Evolutionary conservation across 352 stramenopile species (phyloP).

Genomic region (Heterotrichella gracilis): DNA sequence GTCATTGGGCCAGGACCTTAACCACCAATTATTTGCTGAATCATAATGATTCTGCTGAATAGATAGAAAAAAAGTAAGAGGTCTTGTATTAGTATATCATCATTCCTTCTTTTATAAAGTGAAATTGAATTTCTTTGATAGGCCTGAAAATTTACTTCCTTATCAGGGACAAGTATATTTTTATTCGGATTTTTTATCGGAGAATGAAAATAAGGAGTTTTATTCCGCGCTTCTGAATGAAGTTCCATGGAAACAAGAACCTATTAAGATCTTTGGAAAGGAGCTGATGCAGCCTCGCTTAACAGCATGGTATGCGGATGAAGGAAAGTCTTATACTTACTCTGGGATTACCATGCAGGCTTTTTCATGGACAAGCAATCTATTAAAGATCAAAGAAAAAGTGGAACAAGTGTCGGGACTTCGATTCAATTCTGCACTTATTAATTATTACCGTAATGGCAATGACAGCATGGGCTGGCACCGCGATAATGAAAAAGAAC

Average conservation of each 20-base stretch:
- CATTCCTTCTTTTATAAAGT: no score
- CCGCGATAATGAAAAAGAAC: slow-evolving; percentile 1
- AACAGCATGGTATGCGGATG: background rate
- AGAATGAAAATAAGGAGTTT: background rate
- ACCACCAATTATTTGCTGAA: background rate
- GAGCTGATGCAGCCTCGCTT: background rate
- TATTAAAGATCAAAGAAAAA: slow-evolving; percentile 6
- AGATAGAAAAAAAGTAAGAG: no score
- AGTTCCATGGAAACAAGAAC: background rate
- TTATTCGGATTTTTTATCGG: background rate
- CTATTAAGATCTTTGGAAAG: background rate
- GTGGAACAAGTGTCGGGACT: background rate
- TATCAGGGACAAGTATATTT: background rate
- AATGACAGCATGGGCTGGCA: background rate
- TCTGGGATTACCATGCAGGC: background rate
- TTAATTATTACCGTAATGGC: background rate
- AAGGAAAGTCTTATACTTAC: background rate
- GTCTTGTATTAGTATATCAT: no score
- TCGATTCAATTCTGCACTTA: background rate
- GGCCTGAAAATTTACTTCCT: no score
- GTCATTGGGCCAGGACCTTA: background rate
- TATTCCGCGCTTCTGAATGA: background rate
- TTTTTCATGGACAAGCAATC: background rate
- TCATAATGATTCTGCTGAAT: no score
- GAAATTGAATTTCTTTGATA: no score